Percentiles rank a stretch among this genome's conserved stretches.
Evolutionary conservation across 2,329 filamentous ascomycete species (phyloP).

Genomic region (Blastomyces silverae): DNA sequence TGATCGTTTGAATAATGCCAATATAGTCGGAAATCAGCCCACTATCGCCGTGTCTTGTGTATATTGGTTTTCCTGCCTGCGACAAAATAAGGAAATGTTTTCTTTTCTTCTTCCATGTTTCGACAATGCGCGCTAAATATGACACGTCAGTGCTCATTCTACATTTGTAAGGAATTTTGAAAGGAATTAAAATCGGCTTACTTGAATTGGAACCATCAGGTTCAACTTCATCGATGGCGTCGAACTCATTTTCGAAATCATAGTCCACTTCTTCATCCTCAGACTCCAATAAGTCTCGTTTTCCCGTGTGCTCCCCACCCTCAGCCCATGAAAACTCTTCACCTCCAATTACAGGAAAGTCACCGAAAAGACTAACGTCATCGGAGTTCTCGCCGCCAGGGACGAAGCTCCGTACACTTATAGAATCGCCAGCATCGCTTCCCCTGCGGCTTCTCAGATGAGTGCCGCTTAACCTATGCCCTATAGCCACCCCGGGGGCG

Average conservation of each 20-base stretch:
- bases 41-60: conserved; percentile 88
- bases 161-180: neutral
- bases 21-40: conserved; percentile 88
- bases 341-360: conserved; percentile 50
- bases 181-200: conserved; percentile 25
- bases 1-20: conserved; percentile 92
- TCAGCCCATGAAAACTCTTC: conserved; percentile 15
- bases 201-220: conserved; percentile 52
- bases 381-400: conserved; percentile 58
- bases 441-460: conserved; percentile 42
- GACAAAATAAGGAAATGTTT: conserved; percentile 98
- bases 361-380: conserved; percentile 72
- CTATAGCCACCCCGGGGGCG: conserved; percentile 28
- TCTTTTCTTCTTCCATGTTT: conserved; percentile 79
- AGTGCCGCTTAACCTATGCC: conserved; percentile 34
- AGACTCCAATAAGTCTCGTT: conserved; percentile 31
- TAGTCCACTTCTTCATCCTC: conserved; percentile 50
- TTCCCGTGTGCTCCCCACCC: conserved; percentile 27
- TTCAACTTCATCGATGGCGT: conserved; percentile 56
- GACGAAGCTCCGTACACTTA: conserved; percentile 46
- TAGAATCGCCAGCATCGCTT: conserved; percentile 47
- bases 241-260: conserved; percentile 71
- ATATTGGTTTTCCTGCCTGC: conserved; percentile 93
- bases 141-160: conserved; percentile 24
- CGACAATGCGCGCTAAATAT: conserved; percentile 55